Conservation (phyloP, 306 rosid species). For the Prinsepia uniflora region DNA sequence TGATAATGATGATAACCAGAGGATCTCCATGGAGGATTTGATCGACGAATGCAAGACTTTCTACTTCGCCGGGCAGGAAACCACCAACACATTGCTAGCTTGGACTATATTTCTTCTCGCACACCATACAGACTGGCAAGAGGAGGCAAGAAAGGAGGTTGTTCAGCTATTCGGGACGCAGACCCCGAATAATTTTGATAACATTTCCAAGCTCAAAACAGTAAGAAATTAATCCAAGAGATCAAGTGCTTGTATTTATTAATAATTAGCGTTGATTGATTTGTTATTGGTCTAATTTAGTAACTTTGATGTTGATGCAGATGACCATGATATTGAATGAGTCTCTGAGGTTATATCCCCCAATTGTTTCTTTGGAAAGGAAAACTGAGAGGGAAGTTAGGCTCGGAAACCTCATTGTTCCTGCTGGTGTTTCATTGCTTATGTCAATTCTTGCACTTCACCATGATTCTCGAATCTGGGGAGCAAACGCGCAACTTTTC, state of each 20-base stretch:
- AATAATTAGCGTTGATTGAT: no score
- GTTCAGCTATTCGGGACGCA: not conserved
- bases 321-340: not conserved
- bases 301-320: not conserved
- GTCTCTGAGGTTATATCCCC: slow-evolving; percentile 2
- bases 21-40: not conserved
- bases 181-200: not conserved
- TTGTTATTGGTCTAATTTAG: no score
- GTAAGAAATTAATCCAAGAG: not conserved
- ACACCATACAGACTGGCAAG: slow-evolving; percentile 3
- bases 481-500: not conserved
- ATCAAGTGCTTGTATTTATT: not conserved
- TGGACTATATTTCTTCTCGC: not conserved
- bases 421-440: not conserved
- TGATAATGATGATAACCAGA: not conserved
- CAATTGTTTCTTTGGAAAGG: not conserved
- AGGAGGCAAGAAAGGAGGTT: not conserved
- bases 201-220: not conserved
- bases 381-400: not conserved
- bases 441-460: not conserved
- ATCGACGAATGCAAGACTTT: not conserved
- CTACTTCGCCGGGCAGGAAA: not conserved
- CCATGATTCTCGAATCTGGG: not conserved
- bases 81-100: not conserved
- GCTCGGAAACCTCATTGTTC: not conserved